Evolutionary conservation across 108 stramenopile species (phyloP), one percentile per base, ranked within the genome.

Genomic region (Skeletonema tropicum): DNA sequence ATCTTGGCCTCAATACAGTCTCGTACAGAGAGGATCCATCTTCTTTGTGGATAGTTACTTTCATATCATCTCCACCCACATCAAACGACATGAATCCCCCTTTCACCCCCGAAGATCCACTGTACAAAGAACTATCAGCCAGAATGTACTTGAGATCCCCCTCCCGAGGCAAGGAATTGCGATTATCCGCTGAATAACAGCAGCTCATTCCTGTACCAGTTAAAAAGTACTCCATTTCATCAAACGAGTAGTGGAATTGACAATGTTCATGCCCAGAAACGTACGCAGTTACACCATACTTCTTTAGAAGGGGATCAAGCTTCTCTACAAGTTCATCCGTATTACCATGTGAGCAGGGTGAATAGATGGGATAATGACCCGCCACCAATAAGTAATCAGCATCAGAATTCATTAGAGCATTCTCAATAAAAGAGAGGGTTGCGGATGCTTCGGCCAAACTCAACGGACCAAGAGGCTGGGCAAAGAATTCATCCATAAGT

Each of bases 201-300:
- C 84, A 86, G 33, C 72, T 81, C 60, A 83, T 64, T 8, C 84
- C 86, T 25, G 74, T 74, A 32, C 82, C 84, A 17, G 83, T 79
- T 31, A 87, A 38, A 3, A 85, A 78, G 57, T 79, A 82, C 48
- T 83, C 63, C 73, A 85, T 78, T 19, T 58, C 55, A n/a, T 87
- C 58, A 36, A 71, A 57, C 4, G 66, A 39, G 23, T 67, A 81
- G 60, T 85, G 77, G 29, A 83, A 71, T 71, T 77, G 82, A 66
- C 84, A 85, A 58, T 87, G 86, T 31, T 87, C 86, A 72, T 87
- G 86, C 29, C 86, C 86, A 3, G 75, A 77, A 7, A 87, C 26
- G 46, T 87, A 87, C 10, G 81, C 81, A 6, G 84, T 77, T 0
- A 82, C 86, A 2, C 70, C 74, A 62, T 87, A 79, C 58, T 85